Evolutionary conservation across 805 yeast species (phyloP), one percentile per base, ranked within the genome.

Genomic region (Ascoidea rubescens): DNA sequence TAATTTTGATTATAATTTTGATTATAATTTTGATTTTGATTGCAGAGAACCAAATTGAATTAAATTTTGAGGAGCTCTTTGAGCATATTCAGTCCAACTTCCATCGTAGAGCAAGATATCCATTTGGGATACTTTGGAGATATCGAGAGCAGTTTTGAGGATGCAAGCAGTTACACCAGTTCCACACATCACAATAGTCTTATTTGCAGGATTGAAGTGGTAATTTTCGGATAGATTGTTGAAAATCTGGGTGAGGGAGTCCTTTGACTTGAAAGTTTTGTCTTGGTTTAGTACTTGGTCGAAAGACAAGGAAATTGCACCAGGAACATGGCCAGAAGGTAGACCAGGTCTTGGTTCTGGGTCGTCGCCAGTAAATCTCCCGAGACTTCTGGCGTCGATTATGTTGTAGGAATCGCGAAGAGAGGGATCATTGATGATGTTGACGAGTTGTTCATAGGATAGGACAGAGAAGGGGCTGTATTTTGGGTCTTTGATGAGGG

Each of bases 161-260:
- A 93, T 80, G 56, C 91, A 87, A 0, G 97, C 98, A 8, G 97
- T 83, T 49, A 93, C 97, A 48, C 98, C 99, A 0, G 97, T 84
- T 32, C 98, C 99, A 64, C 99, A 93, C 87, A 87, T 80, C 45
- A 84, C 85, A 50, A 93, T 79, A 17, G 86, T 79, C 10, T 87
- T 90, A 60, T 84, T 82, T 16, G 71, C 66, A 4, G 64, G 62
- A 53, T 70, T 70, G 10, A 60, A 59, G 1, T 53, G 66, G 51
- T 54, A 59, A 37, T 37, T 14, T 8, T 69, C 59, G 3, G 69
- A 68, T 46, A 74, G 64, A 46, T 67, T 68, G 6, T 71, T 61
- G 57, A 89, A 75, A 8, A 79, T 64, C 14, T 67, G 61, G 5
- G 63, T 54, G 45, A 91, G 62, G 47, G 75, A 78, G 8, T 64